Evolutionary conservation across 345 rosid species (phyloP).

Genomic region (Clausena lansium): DNA sequence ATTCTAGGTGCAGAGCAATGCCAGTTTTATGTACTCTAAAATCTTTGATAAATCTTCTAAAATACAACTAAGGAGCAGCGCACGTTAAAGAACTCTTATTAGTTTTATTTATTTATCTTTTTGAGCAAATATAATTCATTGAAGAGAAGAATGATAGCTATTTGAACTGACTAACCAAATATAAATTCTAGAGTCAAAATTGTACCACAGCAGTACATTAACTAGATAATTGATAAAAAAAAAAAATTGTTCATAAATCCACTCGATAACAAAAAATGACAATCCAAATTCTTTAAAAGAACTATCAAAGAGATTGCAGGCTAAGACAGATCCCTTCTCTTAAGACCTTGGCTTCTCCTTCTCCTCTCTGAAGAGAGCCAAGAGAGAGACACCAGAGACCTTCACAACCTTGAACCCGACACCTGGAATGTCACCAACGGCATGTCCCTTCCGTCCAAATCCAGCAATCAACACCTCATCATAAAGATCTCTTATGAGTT

Average conservation of each 20-base stretch:
- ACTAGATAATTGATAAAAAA: constrained; percentile 5
- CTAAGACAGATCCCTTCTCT: background rate
- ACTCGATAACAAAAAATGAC: constrained; percentile 5
- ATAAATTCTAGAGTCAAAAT: background rate
- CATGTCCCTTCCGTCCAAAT: constrained; percentile 80
- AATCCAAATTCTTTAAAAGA: constrained; percentile 1
- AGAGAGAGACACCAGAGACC: constrained; percentile 75
- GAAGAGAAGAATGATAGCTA: background rate
- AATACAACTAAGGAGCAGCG: no score
- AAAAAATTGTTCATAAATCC: constrained; percentile 19
- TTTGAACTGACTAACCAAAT: background rate
- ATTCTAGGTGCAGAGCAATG: no score
- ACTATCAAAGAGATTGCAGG: background rate
- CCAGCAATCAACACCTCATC: constrained; percentile 81
- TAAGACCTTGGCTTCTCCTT: constrained; percentile 86
- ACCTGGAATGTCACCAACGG: constrained; percentile 83
- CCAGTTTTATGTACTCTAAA: no score
- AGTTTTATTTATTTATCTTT: no score
- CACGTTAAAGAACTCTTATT: no score
- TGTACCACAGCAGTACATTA: background rate
- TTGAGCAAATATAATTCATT: background rate
- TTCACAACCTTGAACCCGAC: constrained; percentile 85
- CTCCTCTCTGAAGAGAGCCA: constrained; percentile 76
- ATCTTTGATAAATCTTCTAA: no score
- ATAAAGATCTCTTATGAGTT: no score